Conservation (phyloP, 1,284 basidiomycete genomes). For the Lentinula novae-zelandiae region DNA sequence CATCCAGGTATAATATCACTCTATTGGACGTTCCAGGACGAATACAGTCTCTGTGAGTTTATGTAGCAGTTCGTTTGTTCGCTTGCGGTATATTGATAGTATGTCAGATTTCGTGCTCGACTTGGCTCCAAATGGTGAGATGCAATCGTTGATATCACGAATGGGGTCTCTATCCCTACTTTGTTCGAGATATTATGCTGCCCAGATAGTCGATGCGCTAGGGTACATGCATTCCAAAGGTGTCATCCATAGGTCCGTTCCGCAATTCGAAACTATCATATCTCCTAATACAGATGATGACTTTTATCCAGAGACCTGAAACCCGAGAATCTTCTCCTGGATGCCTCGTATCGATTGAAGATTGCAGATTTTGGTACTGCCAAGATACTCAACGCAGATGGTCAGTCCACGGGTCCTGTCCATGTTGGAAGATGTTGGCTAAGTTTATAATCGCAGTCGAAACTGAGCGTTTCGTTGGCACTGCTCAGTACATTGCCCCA, state of each 20-base stretch:
- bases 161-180: constrained; percentile 78
- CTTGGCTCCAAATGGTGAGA: constrained; percentile 85
- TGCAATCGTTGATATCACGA: constrained; percentile 75
- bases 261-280: constrained; percentile 1
- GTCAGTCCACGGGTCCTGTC: constrained; percentile 30
- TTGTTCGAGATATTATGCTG: constrained; percentile 80
- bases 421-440: constrained; percentile 16
- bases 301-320: constrained; percentile 67
- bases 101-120: constrained; percentile 85
- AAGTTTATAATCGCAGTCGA: constrained; percentile 30
- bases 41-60: constrained; percentile 76
- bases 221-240: constrained; percentile 87
- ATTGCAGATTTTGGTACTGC: constrained; percentile 98
- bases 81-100: constrained; percentile 4
- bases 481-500: constrained; percentile 94
- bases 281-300: not conserved
- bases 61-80: not conserved
- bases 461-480: constrained; percentile 85
- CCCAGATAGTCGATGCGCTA: constrained; percentile 85
- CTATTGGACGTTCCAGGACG: constrained; percentile 83
- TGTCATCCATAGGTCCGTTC: constrained; percentile 76
- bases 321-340: constrained; percentile 90
- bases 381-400: constrained; percentile 69
- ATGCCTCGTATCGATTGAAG: constrained; percentile 83
- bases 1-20: constrained; percentile 84